phyloP scores from a whole-genome alignment of 1,139 yeast species.

The Kodamaea fungicola region DNA sequence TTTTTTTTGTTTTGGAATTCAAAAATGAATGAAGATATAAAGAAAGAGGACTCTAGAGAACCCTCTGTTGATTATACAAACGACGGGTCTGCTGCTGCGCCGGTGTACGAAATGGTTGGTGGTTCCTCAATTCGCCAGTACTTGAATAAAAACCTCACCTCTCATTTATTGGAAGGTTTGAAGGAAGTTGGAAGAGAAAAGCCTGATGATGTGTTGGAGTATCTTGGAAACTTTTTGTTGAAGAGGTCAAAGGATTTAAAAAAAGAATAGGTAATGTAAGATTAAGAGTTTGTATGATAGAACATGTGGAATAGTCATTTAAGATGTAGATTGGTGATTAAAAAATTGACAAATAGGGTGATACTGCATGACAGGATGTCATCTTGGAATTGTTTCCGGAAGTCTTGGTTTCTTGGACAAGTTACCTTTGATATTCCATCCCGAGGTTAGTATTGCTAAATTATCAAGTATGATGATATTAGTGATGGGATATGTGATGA shows the following conservation, averaged over 20 bases:
- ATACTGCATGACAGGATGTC: too few species aligned
- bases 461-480: too few species aligned
- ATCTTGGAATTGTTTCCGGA: too few species aligned
- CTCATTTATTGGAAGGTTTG: slow-evolving; percentile 66
- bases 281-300: not conserved
- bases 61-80: not conserved
- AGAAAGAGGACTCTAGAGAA: not conserved
- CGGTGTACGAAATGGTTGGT: slow-evolving; percentile 59
- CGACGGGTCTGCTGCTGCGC: slow-evolving; percentile 10
- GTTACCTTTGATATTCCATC: too few species aligned
- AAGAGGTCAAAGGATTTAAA: slow-evolving; percentile 34
- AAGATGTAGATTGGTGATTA: not conserved
- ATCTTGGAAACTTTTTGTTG: slow-evolving; percentile 69
- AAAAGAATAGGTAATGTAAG: not conserved
- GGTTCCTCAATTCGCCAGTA: slow-evolving; percentile 82
- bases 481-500: too few species aligned
- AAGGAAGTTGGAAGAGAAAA: slow-evolving; percentile 51
- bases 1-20: not conserved
- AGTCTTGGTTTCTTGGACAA: too few species aligned
- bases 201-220: slow-evolving; percentile 68
- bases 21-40: not conserved
- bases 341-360: not conserved
- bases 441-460: too few species aligned
- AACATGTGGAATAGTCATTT: not conserved
- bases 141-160: slow-evolving; percentile 69